These are phyloP conservation scores for Fomitiporia mediterranea DNA, from an alignment of 1,284 basidiomycete species.

Conservation along the genomic window DNA sequence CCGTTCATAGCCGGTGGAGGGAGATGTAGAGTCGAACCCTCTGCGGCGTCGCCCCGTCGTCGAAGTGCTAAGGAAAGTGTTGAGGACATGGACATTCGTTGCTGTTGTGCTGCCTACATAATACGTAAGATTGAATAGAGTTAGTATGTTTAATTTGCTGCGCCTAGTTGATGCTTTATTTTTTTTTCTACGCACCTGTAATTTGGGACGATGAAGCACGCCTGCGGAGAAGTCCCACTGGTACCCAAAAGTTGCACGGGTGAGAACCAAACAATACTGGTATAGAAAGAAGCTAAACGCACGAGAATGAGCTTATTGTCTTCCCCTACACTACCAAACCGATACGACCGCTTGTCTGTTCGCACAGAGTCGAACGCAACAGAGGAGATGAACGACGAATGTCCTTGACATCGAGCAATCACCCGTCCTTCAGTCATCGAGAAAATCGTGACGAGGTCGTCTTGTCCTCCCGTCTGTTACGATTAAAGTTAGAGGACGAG, in stretches of 20 bases:
- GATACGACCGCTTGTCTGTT: constrained; percentile 82
- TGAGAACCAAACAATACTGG: neutral
- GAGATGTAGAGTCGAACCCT: constrained; percentile 50
- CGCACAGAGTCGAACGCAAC: constrained; percentile 87
- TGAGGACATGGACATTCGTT: constrained; percentile 70
- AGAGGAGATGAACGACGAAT: constrained; percentile 88
- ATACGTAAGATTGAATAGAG: neutral
- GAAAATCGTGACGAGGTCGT: constrained; percentile 91
- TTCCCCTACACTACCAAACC: constrained; percentile 90
- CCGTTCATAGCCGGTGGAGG: constrained; percentile 34
- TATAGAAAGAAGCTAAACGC: constrained; percentile 24
- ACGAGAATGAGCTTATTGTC: constrained; percentile 91
- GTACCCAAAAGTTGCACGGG: constrained; percentile 5
- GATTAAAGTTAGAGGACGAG: neutral
- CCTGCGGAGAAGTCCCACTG: constrained; percentile 92
- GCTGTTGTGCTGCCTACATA: constrained; percentile 53
- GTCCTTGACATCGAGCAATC: constrained; percentile 95
- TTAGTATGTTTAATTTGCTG: neutral
- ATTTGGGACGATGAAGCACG: constrained; percentile 69
- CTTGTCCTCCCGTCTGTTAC: constrained; percentile 75
- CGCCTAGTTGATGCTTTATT: neutral
- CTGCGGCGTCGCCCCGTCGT: constrained; percentile 38
- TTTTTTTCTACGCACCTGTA: constrained; percentile 31
- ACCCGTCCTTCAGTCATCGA: constrained; percentile 89
- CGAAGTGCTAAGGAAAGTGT: constrained; percentile 64